phyloP scores from a whole-genome alignment of 192 early-diverging fungal genomes.

The Umbelopsis ramanniana region DNA sequence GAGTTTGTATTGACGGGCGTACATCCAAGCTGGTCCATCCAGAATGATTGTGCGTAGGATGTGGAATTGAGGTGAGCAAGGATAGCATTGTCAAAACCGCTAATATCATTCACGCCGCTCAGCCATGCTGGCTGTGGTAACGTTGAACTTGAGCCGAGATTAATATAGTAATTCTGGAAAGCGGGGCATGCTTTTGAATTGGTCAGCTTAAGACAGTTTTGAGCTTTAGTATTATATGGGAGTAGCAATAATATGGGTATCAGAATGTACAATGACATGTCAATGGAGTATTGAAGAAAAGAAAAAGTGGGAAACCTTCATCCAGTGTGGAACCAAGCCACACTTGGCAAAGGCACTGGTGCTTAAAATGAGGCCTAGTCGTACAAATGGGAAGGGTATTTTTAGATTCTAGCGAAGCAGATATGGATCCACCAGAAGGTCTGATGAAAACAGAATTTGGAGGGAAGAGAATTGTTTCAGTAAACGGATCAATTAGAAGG shows the following conservation, averaged over 20 bases:
- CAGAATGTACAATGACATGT: slow-evolving; percentile 1
- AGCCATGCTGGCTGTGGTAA: slow-evolving; percentile 14
- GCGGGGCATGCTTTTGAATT: slow-evolving; percentile 7
- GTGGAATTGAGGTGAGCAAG: not conserved
- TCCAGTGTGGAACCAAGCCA: slow-evolving; percentile 4
- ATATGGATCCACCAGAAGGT: not conserved
- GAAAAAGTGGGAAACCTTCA: not conserved
- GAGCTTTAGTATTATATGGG: not conserved
- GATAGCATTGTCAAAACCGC: slow-evolving; percentile 6
- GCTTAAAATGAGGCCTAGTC: not conserved
- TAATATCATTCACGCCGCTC: slow-evolving; percentile 1
- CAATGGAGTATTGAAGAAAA: not conserved
- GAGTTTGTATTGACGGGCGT: not conserved
- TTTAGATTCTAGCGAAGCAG: not conserved
- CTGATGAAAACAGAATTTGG: not conserved
- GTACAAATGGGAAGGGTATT: not conserved
- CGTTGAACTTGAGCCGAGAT: not conserved
- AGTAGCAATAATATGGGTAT: slow-evolving; percentile 16
- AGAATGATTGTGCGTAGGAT: slow-evolving; percentile 3
- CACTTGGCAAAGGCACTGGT: not conserved
- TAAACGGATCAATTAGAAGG: not conserved
- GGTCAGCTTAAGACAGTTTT: slow-evolving; percentile 10
- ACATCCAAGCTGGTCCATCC: slow-evolving; percentile 4
- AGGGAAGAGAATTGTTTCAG: not conserved
- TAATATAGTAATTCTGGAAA: slow-evolving; percentile 10